These are phyloP conservation scores for Kondoa malvinella DNA, from an alignment of 768 basidiomycete species.

Conservation along the genomic window DNA sequence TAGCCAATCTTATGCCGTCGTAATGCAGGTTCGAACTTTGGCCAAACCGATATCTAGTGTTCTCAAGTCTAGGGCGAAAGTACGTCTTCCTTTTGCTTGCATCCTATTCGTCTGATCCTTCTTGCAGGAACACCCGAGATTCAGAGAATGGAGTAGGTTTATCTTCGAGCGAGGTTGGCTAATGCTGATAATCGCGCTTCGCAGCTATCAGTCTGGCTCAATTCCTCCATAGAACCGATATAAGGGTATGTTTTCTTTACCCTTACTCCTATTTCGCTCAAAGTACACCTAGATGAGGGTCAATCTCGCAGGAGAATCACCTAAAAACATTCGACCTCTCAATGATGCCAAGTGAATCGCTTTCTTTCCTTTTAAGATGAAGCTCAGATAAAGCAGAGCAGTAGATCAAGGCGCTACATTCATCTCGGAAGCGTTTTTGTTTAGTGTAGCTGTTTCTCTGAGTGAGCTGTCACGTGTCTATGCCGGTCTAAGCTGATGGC, in stretches of 20 bases:
- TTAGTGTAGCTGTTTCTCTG: background rate
- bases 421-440: background rate
- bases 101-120: background rate
- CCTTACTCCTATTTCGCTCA: too few relatives aligned
- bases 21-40: background rate
- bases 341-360: background rate
- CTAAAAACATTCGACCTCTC: background rate
- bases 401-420: background rate
- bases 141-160: background rate
- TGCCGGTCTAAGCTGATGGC: too few relatives aligned
- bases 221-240: background rate
- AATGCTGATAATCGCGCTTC: too few relatives aligned
- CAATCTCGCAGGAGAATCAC: background rate
- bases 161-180: too few relatives aligned
- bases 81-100: background rate
- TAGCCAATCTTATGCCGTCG: too few relatives aligned
- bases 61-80: background rate
- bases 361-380: background rate
- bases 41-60: background rate
- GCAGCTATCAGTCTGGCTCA: background rate
- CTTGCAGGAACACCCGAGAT: background rate
- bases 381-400: background rate
- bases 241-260: background rate
- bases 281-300: background rate
- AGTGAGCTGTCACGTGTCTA: too few relatives aligned